Evolutionary conservation across 345 rosid genomes (phyloP).

Genomic region (Jatropha curcas): DNA sequence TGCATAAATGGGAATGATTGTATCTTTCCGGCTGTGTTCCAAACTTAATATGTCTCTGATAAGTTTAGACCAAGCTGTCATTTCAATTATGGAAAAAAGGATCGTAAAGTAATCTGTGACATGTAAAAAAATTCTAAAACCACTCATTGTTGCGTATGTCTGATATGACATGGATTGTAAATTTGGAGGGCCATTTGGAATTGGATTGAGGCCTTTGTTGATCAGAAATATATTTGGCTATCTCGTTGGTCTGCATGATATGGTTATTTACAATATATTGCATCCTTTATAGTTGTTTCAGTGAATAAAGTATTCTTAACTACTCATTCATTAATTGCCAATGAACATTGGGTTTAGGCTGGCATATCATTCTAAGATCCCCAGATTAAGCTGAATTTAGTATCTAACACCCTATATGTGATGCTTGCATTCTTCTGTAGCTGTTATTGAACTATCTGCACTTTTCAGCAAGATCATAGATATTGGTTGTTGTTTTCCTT

Average conservation of each 20-base stretch:
- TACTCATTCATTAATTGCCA: not conserved
- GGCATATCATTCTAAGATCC: not conserved
- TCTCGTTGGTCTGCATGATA: not conserved
- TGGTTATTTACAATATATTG: too few species aligned
- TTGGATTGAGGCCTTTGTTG: not conserved
- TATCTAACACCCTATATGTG: not conserved
- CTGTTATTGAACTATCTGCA: not conserved
- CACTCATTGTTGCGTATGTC: not conserved
- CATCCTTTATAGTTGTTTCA: too few species aligned
- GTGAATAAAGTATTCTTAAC: too few species aligned
- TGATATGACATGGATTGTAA: not conserved
- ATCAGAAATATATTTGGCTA: not conserved
- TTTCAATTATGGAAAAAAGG: not conserved
- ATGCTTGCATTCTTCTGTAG: not conserved
- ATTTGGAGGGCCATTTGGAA: not conserved
- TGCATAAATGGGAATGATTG: too few species aligned
- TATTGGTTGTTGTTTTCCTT: too few species aligned
- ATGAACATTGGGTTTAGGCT: not conserved
- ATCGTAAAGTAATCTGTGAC: too few species aligned
- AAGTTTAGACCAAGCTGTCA: not conserved
- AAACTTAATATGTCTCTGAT: not conserved
- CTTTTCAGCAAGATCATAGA: not conserved
- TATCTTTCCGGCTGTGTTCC: not conserved
- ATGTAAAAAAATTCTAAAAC: too few species aligned
- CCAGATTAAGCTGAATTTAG: not conserved